These are phyloP conservation scores for Pleurozium schreberi DNA, from an alignment of 225 moss, liverwort and hornwort species.

Conservation along the genomic window DNA sequence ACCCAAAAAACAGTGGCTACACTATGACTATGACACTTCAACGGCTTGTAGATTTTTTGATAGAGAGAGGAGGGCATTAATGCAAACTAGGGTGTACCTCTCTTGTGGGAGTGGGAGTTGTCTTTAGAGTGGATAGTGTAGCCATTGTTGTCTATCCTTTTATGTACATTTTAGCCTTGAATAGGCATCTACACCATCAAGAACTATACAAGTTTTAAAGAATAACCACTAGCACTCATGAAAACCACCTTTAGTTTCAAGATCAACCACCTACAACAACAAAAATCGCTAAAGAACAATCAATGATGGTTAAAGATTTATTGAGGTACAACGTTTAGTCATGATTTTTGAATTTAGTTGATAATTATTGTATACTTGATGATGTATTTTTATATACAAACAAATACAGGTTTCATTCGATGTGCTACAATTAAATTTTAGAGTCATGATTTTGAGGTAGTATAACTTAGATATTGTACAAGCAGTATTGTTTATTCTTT, in stretches of 20 bases:
- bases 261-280: not conserved
- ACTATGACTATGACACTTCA: no score
- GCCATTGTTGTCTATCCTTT: not conserved
- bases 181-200: not conserved
- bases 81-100: no score
- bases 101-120: no score
- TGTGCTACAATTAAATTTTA: no score
- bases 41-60: no score
- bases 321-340: fast-evolving
- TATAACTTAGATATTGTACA: not conserved
- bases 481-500: not conserved
- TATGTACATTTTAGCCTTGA: not conserved
- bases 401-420: not conserved
- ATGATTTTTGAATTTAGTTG: not conserved
- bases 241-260: fast-evolving
- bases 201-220: fast-evolving
- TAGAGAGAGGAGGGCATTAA: no score
- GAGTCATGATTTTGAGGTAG: not conserved
- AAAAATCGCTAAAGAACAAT: fast-evolving
- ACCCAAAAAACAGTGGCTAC: no score
- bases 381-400: no score
- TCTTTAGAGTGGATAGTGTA: no score
- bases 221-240: fast-evolving
- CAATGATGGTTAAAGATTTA: not conserved
- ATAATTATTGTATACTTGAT: not conserved